A percentile compares a stretch with the other conserved stretches of the same genome.
Evolutionary conservation across 495 filamentous ascomycete species (phyloP).

Genomic region (Podospora conica): DNA sequence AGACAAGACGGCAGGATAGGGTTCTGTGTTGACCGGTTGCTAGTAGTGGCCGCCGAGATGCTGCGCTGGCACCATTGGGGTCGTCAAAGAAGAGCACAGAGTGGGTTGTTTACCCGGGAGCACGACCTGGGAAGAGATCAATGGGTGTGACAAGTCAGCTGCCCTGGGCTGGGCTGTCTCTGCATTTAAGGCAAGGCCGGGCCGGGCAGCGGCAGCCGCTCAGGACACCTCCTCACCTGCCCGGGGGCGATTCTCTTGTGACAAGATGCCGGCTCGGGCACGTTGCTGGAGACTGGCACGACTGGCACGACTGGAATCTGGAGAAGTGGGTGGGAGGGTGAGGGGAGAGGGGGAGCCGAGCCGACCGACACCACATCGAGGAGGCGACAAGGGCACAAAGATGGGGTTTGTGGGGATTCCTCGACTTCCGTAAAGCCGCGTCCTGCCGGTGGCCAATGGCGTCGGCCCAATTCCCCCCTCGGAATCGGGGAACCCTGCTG

Average conservation of each 20-base stretch:
- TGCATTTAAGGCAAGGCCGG: not conserved
- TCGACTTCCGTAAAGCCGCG: conserved; percentile 14
- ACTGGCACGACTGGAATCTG: too few species aligned
- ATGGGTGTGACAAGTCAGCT: not conserved
- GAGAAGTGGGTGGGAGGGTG: not conserved
- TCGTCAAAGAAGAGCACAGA: not conserved
- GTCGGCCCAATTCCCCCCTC: not conserved
- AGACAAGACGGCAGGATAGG: not conserved
- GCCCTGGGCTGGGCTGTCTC: not conserved
- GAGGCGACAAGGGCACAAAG: not conserved
- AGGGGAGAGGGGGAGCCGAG: not conserved
- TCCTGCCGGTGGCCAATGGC: conserved; percentile 18
- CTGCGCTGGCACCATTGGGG: not conserved
- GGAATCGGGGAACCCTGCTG: conserved; percentile 4
- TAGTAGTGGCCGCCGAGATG: conserved; percentile 10
- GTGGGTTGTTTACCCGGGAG: conserved; percentile 4
- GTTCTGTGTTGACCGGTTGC: conserved; percentile 2
- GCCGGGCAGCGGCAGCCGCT: not conserved
- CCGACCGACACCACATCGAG: not conserved
- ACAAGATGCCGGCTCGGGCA: not conserved
- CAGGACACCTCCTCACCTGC: not conserved
- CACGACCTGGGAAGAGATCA: not conserved
- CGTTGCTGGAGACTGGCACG: not conserved
- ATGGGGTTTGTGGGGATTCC: not conserved
- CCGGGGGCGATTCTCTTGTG: not conserved